Conservation (phyloP, 257 asterid genomes). For the Anisodus tanguticus region DNA sequence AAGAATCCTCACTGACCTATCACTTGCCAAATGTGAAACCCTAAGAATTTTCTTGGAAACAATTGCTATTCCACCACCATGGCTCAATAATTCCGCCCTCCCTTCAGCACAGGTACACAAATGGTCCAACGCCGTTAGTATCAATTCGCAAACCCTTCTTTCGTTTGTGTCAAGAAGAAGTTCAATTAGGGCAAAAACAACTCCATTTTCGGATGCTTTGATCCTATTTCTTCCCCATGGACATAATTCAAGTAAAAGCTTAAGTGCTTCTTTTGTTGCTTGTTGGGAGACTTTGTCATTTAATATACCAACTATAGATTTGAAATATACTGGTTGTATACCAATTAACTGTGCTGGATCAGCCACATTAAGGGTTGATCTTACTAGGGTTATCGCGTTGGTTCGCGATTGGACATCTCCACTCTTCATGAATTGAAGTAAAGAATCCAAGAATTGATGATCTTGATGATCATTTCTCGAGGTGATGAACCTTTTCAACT, state of each 20-base stretch:
- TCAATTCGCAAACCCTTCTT: constrained; percentile 54
- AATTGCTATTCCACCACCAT: constrained; percentile 70
- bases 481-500: constrained; percentile 37
- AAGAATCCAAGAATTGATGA: constrained; percentile 35
- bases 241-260: constrained; percentile 56
- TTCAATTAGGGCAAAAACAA: constrained; percentile 54
- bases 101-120: constrained; percentile 82
- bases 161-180: constrained; percentile 54
- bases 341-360: constrained; percentile 52
- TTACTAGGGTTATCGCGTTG: constrained; percentile 40
- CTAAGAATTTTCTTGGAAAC: constrained; percentile 79
- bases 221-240: constrained; percentile 74
- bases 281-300: constrained; percentile 45
- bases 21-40: constrained; percentile 69
- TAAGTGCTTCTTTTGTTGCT: constrained; percentile 57
- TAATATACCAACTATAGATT: constrained; percentile 38
- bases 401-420: constrained; percentile 45
- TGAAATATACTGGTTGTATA: constrained; percentile 38
- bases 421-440: constrained; percentile 40
- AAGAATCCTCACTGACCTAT: constrained; percentile 60
- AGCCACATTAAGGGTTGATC: constrained; percentile 45
- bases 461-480: background rate
- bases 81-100: constrained; percentile 66
- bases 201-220: constrained; percentile 58
- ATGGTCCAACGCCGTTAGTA: constrained; percentile 56